phyloP scores from a whole-genome alignment of 2,329 filamentous ascomycete genomes.

The Hypomyces perniciosus region DNA sequence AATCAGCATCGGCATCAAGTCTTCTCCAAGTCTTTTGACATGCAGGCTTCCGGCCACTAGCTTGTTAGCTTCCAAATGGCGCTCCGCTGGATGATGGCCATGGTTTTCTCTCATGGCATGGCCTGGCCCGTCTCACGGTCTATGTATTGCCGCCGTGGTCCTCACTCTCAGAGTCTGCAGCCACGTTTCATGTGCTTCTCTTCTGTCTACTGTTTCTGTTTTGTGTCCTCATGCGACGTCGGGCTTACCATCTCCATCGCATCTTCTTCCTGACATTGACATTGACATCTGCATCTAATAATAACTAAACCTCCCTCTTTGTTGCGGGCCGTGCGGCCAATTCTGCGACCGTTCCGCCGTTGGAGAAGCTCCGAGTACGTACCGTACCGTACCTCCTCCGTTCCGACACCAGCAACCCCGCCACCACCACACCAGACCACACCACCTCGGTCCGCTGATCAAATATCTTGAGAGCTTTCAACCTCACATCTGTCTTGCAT shows the following conservation, averaged over 20 bases:
- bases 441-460: too few species aligned
- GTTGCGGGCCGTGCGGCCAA: slow-evolving; percentile 16
- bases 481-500: background rate
- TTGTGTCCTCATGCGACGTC: background rate
- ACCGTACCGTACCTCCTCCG: background rate
- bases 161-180: background rate
- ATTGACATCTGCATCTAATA: background rate
- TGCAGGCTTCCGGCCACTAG: slow-evolving; percentile 12
- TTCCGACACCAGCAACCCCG: background rate
- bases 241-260: background rate
- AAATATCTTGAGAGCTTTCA: too few species aligned
- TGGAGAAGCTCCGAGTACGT: background rate
- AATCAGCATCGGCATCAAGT: slow-evolving; percentile 6
- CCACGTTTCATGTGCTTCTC: background rate
- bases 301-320: too few species aligned
- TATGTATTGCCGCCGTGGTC: slow-evolving; percentile 6
- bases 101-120: background rate
- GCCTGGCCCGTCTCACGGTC: background rate
- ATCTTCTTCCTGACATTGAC: background rate
- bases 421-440: too few species aligned
- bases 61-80: background rate
- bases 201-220: background rate
- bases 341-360: slow-evolving; percentile 16
- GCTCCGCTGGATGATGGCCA: background rate
- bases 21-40: background rate